Evolutionary conservation across 1,284 basidiomycete genomes (phyloP).

Genomic region (Lentinus polychrous): DNA sequence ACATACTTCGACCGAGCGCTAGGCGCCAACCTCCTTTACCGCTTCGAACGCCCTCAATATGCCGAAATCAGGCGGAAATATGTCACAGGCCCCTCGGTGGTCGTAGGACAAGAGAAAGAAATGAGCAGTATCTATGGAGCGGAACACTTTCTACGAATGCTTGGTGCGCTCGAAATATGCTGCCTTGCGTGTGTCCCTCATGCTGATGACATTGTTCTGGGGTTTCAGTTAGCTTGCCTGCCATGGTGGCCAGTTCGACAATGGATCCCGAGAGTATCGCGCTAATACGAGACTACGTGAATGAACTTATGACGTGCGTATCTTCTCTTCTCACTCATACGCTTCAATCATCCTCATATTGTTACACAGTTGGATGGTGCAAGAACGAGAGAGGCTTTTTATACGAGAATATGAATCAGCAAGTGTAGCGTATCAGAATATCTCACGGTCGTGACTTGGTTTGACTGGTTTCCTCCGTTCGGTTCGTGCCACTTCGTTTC

Average conservation of each 20-base stretch:
- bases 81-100: conserved; percentile 64
- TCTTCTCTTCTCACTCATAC: conserved; percentile 6
- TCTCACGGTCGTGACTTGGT: conserved; percentile 47
- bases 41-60: conserved; percentile 92
- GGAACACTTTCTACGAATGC: conserved; percentile 88
- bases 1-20: conserved; percentile 92
- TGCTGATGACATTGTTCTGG: conserved; percentile 21
- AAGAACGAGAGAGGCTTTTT: conserved; percentile 63
- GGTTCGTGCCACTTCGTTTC: neutral
- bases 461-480: neutral
- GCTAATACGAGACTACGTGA: conserved; percentile 84
- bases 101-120: conserved; percentile 69
- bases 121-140: conserved; percentile 93
- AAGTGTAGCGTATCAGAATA: conserved; percentile 67
- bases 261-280: conserved; percentile 85
- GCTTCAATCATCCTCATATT: neutral
- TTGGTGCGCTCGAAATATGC: conserved; percentile 54
- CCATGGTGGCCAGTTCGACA: conserved; percentile 85
- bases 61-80: conserved; percentile 75
- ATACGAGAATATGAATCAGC: conserved; percentile 68
- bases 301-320: conserved; percentile 81
- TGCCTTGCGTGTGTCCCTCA: neutral
- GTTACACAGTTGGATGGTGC: conserved; percentile 63
- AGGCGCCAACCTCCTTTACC: conserved; percentile 88
- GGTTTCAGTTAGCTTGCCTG: conserved; percentile 59